These are phyloP conservation scores for Copromyces sp. DNA, from an alignment of 495 filamentous ascomycete species.

Conservation along the genomic window DNA sequence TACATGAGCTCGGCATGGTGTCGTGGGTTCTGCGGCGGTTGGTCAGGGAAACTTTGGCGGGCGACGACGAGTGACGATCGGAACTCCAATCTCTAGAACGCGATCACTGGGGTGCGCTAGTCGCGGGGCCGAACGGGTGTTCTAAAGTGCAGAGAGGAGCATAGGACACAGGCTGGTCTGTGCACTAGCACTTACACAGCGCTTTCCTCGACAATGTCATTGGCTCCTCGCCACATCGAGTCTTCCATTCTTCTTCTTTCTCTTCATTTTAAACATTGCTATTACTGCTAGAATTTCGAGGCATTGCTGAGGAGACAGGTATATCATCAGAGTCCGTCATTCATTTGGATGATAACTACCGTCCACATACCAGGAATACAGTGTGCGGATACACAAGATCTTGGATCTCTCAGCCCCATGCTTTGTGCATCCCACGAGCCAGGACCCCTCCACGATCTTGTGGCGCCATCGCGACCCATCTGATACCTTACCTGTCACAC, in stretches of 20 bases:
- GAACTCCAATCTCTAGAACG: background rate
- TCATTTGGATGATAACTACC: background rate
- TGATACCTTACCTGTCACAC: background rate
- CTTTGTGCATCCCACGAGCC: background rate
- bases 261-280: background rate
- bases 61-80: background rate
- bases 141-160: background rate
- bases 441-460: background rate
- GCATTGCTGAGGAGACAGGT: background rate
- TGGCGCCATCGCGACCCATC: background rate
- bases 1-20: slow-evolving; percentile 90
- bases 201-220: background rate
- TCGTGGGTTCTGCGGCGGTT: background rate
- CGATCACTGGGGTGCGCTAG: background rate
- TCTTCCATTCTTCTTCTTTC: background rate
- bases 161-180: background rate
- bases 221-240: background rate
- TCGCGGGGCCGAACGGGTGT: background rate
- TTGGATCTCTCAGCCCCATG: background rate
- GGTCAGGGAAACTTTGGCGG: background rate
- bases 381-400: background rate
- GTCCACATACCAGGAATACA: background rate
- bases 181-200: background rate
- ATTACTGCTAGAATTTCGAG: background rate
- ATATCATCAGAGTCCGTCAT: background rate